phyloP scores from a whole-genome alignment of 169 alveolate genomes.

The Plasmodium sp. region DNA sequence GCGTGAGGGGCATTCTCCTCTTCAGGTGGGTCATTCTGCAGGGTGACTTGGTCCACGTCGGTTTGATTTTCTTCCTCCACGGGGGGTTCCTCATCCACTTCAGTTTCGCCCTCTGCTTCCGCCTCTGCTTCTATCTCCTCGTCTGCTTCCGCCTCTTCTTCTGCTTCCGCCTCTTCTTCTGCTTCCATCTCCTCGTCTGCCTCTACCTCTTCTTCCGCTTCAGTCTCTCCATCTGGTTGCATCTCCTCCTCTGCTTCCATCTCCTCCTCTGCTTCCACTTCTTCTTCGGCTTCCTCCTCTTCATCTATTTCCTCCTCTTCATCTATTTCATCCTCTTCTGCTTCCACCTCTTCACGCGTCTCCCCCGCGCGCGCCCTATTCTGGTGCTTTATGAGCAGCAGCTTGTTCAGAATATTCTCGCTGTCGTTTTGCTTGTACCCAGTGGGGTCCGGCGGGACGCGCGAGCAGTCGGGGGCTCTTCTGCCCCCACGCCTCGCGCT shows the following conservation, averaged over 20 bases:
- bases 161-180: not conserved
- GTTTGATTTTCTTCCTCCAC: not conserved
- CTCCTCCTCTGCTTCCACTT: not conserved
- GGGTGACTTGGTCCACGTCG: not conserved
- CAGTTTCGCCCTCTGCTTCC: not conserved
- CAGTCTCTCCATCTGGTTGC: not conserved
- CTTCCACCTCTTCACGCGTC: not conserved
- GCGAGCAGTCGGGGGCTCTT: not conserved
- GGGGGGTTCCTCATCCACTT: not conserved
- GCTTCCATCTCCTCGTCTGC: not conserved
- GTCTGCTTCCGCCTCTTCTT: not conserved
- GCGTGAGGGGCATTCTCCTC: not conserved
- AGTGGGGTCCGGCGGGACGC: not conserved
- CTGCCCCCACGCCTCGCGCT: not conserved
- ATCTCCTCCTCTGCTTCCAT: not conserved
- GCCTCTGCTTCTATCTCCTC: not conserved
- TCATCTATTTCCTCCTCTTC: not conserved
- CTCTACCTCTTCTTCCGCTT: not conserved
- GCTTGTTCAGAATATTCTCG: constrained; percentile 29
- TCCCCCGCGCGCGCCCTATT: constrained; percentile 1
- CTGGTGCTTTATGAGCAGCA: constrained; percentile 11
- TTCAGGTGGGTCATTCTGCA: not conserved
- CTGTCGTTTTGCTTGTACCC: not conserved
- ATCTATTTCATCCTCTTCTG: not conserved
- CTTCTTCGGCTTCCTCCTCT: not conserved